A percentile compares a stretch with the other conserved stretches of the same genome.
Conservation (phyloP, 768 basidiomycete genomes). For the Mycena sanguinolenta region DNA sequence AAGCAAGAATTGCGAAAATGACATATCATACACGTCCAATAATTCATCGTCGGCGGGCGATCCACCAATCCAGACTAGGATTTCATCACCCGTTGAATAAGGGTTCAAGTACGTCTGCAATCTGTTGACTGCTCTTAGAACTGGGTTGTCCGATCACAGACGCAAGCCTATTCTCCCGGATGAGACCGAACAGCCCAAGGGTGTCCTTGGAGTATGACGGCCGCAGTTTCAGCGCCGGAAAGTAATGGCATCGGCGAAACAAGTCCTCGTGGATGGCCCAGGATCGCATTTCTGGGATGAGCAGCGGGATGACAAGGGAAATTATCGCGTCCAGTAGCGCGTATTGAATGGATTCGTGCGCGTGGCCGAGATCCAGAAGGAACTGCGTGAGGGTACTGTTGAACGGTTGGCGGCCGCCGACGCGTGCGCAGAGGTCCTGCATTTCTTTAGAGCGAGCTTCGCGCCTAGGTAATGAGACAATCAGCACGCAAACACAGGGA, state of each 20-base stretch:
- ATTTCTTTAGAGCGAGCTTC: slow-evolving; percentile 7
- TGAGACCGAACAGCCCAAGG: slow-evolving; percentile 1
- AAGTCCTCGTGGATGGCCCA: slow-evolving; percentile 23
- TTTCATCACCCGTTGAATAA: slow-evolving; percentile 11
- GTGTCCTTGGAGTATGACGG: slow-evolving; percentile 24
- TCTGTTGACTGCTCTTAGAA: slow-evolving; percentile 1
- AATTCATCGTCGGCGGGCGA: neutral
- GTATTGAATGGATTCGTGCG: neutral
- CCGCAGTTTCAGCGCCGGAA: slow-evolving; percentile 14
- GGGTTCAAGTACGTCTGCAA: slow-evolving; percentile 19
- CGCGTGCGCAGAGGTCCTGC: neutral
- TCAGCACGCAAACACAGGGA: neutral
- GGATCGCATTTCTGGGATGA: slow-evolving; percentile 8
- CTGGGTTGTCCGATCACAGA: slow-evolving; percentile 4
- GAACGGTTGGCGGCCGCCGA: slow-evolving; percentile 3
- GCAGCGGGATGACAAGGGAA: slow-evolving; percentile 14
- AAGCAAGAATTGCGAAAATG: too few relatives aligned
- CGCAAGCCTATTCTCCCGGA: slow-evolving; percentile 6
- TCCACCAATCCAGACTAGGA: neutral
- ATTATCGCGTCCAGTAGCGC: slow-evolving; percentile 27
- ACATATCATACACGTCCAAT: neutral
- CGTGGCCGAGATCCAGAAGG: slow-evolving; percentile 7
- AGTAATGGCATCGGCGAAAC: slow-evolving; percentile 22
- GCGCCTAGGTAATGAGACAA: neutral
- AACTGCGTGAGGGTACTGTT: neutral